phyloP scores from a whole-genome alignment of 2,329 filamentous ascomycete species.

The Xylaria sp. region DNA sequence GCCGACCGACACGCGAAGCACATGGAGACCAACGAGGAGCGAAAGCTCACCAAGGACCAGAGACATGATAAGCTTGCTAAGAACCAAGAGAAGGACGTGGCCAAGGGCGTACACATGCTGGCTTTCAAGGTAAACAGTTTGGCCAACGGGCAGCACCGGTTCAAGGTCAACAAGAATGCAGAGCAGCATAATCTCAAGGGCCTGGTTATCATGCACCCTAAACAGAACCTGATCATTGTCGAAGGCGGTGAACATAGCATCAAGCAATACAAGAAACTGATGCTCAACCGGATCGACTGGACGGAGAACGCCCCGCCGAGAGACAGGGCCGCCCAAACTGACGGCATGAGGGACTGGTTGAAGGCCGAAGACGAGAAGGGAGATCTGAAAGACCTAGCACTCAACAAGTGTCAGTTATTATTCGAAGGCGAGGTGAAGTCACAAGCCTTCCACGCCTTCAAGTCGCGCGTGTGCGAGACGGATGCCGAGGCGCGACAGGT shows the following conservation, averaged over 20 bases:
- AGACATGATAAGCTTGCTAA: constrained; percentile 81
- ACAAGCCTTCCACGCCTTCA: constrained; percentile 86
- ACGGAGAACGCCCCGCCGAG: constrained; percentile 82
- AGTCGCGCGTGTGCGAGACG: constrained; percentile 89
- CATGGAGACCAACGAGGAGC: constrained; percentile 79
- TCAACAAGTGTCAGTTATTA: constrained; percentile 83
- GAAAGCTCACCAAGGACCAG: constrained; percentile 89
- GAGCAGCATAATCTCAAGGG: constrained; percentile 89
- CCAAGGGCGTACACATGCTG: constrained; percentile 83
- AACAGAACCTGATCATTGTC: constrained; percentile 87
- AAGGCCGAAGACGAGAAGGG: constrained; percentile 81
- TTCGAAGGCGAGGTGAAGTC: constrained; percentile 92
- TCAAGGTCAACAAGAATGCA: constrained; percentile 91
- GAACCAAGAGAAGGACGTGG: constrained; percentile 88
- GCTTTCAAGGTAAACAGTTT: constrained; percentile 91
- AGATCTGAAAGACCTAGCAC: constrained; percentile 80
- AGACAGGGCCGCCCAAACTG: constrained; percentile 68
- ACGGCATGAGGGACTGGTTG: constrained; percentile 75
- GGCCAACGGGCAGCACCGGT: constrained; percentile 92
- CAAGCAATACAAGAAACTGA: constrained; percentile 87
- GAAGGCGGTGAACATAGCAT: constrained; percentile 89
- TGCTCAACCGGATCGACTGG: constrained; percentile 96
- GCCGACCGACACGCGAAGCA: constrained; percentile 85
- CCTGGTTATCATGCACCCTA: constrained; percentile 90
- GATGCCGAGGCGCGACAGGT: constrained; percentile 88